Conservation (phyloP, 768 basidiomycete genomes). For the Dendrothele bispora region DNA sequence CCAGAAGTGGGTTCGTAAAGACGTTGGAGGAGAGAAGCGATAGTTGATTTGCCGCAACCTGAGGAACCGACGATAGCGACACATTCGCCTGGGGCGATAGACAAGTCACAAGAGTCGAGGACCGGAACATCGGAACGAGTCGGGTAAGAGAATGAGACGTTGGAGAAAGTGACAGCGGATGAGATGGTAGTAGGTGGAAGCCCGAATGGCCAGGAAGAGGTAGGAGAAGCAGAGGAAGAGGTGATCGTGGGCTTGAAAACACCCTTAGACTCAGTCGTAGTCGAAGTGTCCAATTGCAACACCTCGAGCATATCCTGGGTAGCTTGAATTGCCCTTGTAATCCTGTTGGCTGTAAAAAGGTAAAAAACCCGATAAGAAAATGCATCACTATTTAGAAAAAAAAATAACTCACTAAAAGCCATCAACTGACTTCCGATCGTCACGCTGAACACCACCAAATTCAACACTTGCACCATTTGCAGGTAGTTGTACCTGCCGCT, state of each 20-base stretch:
- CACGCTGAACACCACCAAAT: constrained; percentile 90
- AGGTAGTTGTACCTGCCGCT: constrained; percentile 82
- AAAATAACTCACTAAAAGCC: constrained; percentile 77
- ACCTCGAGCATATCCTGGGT: constrained; percentile 76
- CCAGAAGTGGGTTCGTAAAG: constrained; percentile 81
- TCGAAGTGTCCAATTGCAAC: constrained; percentile 56
- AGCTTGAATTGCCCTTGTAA: constrained; percentile 86
- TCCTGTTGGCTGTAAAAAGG: constrained; percentile 55
- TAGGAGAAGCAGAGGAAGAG: background rate
- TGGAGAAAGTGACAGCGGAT: constrained; percentile 59
- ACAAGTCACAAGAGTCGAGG: constrained; percentile 65
- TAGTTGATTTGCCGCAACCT: constrained; percentile 91
- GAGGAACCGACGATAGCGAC: constrained; percentile 92
- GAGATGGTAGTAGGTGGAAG: no score
- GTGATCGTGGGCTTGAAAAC: constrained; percentile 51
- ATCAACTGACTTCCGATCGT: constrained; percentile 90
- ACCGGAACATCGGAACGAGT: constrained; percentile 68
- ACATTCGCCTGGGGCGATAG: constrained; percentile 71
- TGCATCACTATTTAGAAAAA: constrained; percentile 7
- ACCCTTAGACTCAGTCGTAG: constrained; percentile 77
- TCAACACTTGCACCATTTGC: constrained; percentile 87
- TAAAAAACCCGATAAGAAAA: background rate
- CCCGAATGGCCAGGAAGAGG: no score
- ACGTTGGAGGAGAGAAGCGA: constrained; percentile 68
- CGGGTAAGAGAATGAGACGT: constrained; percentile 85